Percentiles rank a stretch among this genome's conserved stretches.
phyloP scores from a whole-genome alignment of 192 early-diverging fungal genomes.

The Backusella sp. region DNA sequence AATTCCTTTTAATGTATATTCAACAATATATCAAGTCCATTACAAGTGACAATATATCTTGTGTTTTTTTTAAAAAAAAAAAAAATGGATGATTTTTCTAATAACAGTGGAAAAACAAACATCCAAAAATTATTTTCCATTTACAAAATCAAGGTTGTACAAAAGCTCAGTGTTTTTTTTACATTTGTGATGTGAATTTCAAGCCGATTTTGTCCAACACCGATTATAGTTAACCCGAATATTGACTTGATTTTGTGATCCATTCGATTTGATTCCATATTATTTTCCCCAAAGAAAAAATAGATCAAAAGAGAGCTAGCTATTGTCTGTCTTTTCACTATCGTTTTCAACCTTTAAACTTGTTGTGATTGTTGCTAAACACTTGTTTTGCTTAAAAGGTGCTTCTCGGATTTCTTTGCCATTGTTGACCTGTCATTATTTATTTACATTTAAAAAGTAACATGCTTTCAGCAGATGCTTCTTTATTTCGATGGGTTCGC shows the following conservation, averaged over 20 bases:
- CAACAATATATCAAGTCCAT: neutral
- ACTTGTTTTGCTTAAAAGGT: neutral
- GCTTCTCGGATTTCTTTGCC: neutral
- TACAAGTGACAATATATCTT: neutral
- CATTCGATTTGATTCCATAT: neutral
- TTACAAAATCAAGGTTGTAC: neutral
- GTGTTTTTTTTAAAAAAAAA: neutral
- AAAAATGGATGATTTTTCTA: too few species aligned
- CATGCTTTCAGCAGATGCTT: neutral
- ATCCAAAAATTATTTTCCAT: too few species aligned
- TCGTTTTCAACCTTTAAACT: neutral
- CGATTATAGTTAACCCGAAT: neutral
- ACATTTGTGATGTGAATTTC: constrained; percentile 1
- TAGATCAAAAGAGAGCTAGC: neutral
- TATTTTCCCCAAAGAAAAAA: neutral
- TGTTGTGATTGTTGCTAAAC: neutral
- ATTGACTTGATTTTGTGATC: constrained; percentile 4
- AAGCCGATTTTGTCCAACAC: constrained; percentile 1
- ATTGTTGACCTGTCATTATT: neutral
- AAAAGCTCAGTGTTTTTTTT: neutral
- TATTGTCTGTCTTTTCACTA: neutral
- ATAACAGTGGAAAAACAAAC: neutral
- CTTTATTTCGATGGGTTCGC: neutral
- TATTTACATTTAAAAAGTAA: neutral
- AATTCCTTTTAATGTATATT: neutral